These are phyloP conservation scores for Mycena capillaripes DNA, from an alignment of 768 basidiomycete species.

Conservation along the genomic window DNA sequence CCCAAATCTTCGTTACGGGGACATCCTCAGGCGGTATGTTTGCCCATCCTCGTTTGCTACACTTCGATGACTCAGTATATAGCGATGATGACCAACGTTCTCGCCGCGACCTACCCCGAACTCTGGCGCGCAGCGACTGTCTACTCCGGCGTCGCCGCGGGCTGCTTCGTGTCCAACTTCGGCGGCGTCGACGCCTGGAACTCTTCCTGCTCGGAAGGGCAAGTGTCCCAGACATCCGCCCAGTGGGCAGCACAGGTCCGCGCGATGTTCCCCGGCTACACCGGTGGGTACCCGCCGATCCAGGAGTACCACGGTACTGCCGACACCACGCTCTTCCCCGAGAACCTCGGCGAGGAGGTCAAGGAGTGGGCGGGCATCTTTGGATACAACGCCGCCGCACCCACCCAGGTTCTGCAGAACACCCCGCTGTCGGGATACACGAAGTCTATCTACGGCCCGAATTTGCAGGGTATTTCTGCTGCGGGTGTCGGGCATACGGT, in stretches of 20 bases:
- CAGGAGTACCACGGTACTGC: conserved; percentile 69
- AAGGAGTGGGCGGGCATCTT: conserved; percentile 72
- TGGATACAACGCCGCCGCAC: conserved; percentile 55
- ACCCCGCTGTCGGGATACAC: conserved; percentile 62
- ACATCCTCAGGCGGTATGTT: conserved; percentile 62
- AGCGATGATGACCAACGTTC: conserved; percentile 73
- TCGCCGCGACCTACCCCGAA: conserved; percentile 67
- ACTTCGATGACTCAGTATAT: background rate
- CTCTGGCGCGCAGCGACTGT: conserved; percentile 63
- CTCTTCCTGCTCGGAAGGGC: conserved; percentile 59
- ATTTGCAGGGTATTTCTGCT: conserved; percentile 64
- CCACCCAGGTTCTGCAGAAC: conserved; percentile 50
- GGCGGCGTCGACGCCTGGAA: conserved; percentile 64
- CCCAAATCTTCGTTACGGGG: conserved; percentile 66
- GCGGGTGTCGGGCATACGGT: too few species aligned
- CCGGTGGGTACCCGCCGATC: conserved; percentile 63
- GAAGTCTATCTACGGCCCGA: conserved; percentile 61
- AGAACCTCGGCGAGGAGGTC: conserved; percentile 65
- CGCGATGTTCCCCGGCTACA: conserved; percentile 65
- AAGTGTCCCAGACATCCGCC: conserved; percentile 57
- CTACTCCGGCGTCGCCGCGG: conserved; percentile 68
- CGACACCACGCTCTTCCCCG: conserved; percentile 64
- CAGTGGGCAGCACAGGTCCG: conserved; percentile 63
- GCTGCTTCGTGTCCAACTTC: conserved; percentile 55
- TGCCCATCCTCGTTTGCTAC: background rate